These are phyloP conservation scores for Lasiodiplodia sp. DNA, from an alignment of 2,329 filamentous ascomycete genomes.

Conservation along the genomic window DNA sequence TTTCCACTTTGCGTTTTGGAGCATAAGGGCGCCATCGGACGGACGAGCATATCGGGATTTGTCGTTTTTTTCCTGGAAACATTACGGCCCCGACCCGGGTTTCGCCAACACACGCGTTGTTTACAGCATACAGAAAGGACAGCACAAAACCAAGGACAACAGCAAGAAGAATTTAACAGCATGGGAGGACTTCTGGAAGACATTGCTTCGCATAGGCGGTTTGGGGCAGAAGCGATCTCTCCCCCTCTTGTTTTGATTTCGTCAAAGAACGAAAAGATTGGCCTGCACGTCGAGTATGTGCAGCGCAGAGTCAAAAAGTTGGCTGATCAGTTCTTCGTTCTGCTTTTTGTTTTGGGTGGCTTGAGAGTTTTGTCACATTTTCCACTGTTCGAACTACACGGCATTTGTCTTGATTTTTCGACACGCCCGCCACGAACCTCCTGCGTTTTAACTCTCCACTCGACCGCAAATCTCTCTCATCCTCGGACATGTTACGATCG, in stretches of 20 bases:
- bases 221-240: slow-evolving; percentile 26
- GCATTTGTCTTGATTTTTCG: slow-evolving; percentile 21
- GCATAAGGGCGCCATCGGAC: slow-evolving; percentile 22
- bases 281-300: slow-evolving; percentile 5
- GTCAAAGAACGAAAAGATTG: slow-evolving; percentile 15
- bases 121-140: slow-evolving; percentile 25
- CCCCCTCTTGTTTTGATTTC: slow-evolving; percentile 27
- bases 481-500: slow-evolving; percentile 20
- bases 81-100: slow-evolving; percentile 3
- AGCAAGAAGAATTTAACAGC: slow-evolving; percentile 24
- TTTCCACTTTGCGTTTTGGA: slow-evolving; percentile 26
- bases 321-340: slow-evolving; percentile 26
- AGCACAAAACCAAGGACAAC: slow-evolving; percentile 27
- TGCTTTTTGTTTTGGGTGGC: slow-evolving; percentile 22
- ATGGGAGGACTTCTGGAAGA: slow-evolving; percentile 27
- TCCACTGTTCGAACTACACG: slow-evolving; percentile 22
- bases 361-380: slow-evolving; percentile 23
- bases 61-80: slow-evolving; percentile 6
- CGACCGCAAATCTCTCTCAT: slow-evolving; percentile 1
- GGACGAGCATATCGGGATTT: slow-evolving; percentile 26
- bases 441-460: slow-evolving; percentile 16
- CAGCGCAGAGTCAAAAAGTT: slow-evolving; percentile 17
- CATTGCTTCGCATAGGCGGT: slow-evolving; percentile 25
- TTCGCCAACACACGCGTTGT: slow-evolving; percentile 5
- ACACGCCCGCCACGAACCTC: not conserved